These are phyloP conservation scores for Trapa incisa DNA, from an alignment of 345 rosid species.

Conservation along the genomic window DNA sequence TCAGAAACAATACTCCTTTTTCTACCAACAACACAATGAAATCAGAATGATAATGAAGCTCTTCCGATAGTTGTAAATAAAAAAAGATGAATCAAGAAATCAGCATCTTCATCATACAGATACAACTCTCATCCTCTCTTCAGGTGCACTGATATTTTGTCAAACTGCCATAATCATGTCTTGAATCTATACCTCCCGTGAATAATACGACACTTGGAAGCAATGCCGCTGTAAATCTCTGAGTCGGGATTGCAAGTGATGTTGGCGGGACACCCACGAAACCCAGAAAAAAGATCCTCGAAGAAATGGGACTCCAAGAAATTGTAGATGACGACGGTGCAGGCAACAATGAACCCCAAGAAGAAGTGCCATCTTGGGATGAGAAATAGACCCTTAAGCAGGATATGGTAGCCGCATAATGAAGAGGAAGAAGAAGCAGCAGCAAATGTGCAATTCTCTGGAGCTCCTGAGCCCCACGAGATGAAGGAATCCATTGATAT, in stretches of 20 bases:
- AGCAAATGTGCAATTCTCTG: not conserved
- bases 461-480: not conserved
- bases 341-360: constrained; percentile 16
- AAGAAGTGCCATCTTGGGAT: constrained; percentile 48
- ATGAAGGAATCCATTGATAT: not conserved
- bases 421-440: constrained; percentile 11
- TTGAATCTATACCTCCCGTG: constrained; percentile 42
- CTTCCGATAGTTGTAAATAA: not conserved
- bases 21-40: not conserved
- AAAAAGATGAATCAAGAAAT: not conserved
- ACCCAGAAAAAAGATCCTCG: constrained; percentile 33
- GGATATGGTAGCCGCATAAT: constrained; percentile 29
- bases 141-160: not conserved
- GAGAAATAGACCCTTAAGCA: constrained; percentile 28
- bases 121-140: too few relatives aligned
- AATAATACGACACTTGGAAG: constrained; percentile 54
- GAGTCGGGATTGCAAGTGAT: constrained; percentile 37
- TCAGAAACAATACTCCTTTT: not conserved
- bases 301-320: constrained; percentile 63
- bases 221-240: constrained; percentile 38
- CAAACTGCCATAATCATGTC: not conserved
- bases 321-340: constrained; percentile 35
- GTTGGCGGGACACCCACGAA: constrained; percentile 28
- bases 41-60: not conserved
- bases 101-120: not conserved